These are phyloP conservation scores for Phaeosphaeria sp. DNA, from an alignment of 2,329 filamentous ascomycete species.

Conservation along the genomic window DNA sequence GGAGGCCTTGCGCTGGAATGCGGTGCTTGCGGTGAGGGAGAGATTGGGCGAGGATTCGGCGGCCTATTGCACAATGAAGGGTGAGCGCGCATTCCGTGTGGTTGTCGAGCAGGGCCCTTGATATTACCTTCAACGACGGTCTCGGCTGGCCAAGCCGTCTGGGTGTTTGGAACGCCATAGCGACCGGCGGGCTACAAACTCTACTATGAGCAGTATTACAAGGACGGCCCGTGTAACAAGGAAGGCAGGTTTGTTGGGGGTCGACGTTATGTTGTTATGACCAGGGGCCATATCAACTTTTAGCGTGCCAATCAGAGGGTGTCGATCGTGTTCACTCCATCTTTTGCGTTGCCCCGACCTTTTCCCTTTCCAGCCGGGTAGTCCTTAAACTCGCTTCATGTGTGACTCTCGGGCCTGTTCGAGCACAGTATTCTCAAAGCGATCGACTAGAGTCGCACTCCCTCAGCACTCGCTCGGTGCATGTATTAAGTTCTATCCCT, in stretches of 20 bases:
- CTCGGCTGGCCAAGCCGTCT: slow-evolving; percentile 46
- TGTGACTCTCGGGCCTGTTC: not conserved
- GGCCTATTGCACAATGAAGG: not conserved
- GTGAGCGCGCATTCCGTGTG: slow-evolving; percentile 16
- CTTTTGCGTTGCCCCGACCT: not conserved
- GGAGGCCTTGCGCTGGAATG: slow-evolving; percentile 72
- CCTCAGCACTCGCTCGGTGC: not conserved
- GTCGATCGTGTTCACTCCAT: not conserved
- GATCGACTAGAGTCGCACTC: not conserved
- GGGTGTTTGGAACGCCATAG: slow-evolving; percentile 53
- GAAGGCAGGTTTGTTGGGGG: slow-evolving; percentile 12
- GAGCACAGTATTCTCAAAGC: not conserved
- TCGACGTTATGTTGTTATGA: slow-evolving; percentile 3
- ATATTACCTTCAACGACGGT: slow-evolving; percentile 43
- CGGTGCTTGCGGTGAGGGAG: slow-evolving; percentile 48
- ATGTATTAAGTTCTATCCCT: not conserved
- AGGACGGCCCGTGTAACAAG: slow-evolving; percentile 9
- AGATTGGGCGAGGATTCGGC: slow-evolving; percentile 54
- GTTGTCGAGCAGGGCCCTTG: slow-evolving; percentile 11
- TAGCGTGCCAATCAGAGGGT: slow-evolving; percentile 5
- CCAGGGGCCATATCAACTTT: slow-evolving; percentile 3
- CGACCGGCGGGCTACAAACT: slow-evolving; percentile 19
- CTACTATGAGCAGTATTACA: slow-evolving; percentile 12
- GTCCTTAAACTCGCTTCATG: not conserved
- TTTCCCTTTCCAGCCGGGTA: not conserved